Evolutionary conservation across 345 rosid genomes (phyloP).

Genomic region (Anastatica hierochuntica): DNA sequence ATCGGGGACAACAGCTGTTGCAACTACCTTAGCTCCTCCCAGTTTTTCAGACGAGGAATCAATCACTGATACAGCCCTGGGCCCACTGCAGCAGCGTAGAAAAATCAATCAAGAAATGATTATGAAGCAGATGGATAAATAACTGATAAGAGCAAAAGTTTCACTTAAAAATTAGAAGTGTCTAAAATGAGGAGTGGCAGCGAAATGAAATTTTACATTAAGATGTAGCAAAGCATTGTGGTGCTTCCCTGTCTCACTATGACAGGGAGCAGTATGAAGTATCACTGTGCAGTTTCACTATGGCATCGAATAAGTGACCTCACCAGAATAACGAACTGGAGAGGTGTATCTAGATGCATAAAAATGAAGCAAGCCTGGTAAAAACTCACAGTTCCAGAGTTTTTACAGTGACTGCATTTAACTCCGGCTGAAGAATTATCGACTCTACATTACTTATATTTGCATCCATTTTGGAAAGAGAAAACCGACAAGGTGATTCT

Average conservation of each 20-base stretch:
- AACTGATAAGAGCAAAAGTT: neutral
- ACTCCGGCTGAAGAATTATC: slow-evolving; percentile 22
- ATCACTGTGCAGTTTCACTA: slow-evolving; percentile 47
- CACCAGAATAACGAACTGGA: slow-evolving; percentile 52
- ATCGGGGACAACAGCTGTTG: slow-evolving; percentile 74
- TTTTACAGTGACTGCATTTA: slow-evolving; percentile 23
- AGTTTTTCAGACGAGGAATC: slow-evolving; percentile 71
- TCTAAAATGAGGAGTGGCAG: neutral
- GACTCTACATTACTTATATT: slow-evolving; percentile 25
- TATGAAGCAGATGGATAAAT: neutral
- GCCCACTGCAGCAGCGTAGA: slow-evolving; percentile 49
- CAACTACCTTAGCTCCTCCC: slow-evolving; percentile 76
- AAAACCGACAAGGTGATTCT: slow-evolving; percentile 19
- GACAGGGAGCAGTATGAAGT: slow-evolving; percentile 48
- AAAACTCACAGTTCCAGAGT: slow-evolving; percentile 13
- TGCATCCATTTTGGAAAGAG: slow-evolving; percentile 27
- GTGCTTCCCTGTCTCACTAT: slow-evolving; percentile 43
- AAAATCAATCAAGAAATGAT: neutral
- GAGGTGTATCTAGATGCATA: slow-evolving; percentile 81
- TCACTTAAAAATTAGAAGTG: too few species aligned
- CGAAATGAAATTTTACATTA: neutral
- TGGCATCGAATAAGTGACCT: slow-evolving; percentile 85
- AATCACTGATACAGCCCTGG: slow-evolving; percentile 67
- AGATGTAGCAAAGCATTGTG: slow-evolving; percentile 42
- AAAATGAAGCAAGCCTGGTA: neutral